Base-by-base conservation (phyloP, 345 rosid species). In the Heritiera fomes region DNA sequence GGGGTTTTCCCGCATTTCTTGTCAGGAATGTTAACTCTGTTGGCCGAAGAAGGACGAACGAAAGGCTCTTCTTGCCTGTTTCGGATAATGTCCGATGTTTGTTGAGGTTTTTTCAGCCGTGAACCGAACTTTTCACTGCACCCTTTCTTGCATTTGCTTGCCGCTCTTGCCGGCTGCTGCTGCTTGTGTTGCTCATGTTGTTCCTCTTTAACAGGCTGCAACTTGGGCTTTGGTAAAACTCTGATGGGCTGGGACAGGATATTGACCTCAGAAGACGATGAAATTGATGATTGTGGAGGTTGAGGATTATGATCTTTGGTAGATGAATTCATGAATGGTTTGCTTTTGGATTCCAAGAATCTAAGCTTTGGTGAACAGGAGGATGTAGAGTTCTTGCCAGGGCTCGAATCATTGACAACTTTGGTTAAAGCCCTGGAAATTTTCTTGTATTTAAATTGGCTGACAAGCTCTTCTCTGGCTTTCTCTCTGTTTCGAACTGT, bases 1-100 rank as follows among this genome's bases (percentile, higher is more conserved):
- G 92, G 86, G 23, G 85, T 86, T 85, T 90, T 91, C 89, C 83
- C 90, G 80, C 81, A 68, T 69, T 88, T 91, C 83, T 87, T 94
- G 82, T 90, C 93, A 64, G 88, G 87, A 77, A 70, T 78, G 23
- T 77, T 81, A 65, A 82, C 76, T 80, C 80, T 88, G 68, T 81
- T 64, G 53, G 78, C 71, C 74, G 83, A 59, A 10, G 88, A 59
- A 75, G 93, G 81, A 17, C 88, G 86, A 61, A 86, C 86, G 78
- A 89, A 93, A 15, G 90, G 81, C 47, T 92, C 97, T 62, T 88
- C 97, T 78, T 89, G 88, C 88, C 87, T 90, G 88, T 85, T 85
- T 71, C 86, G 81, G 34, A 80, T 64, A 46, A 78, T 71, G 43
- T 86, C 85, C n/a, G 83, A 30, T 46, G 89, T 83, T 75, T 76